Percentiles rank a stretch among this genome's conserved stretches.
These are phyloP conservation scores for Sindora glabra DNA, from an alignment of 306 rosid genomes.

Conservation along the genomic window DNA sequence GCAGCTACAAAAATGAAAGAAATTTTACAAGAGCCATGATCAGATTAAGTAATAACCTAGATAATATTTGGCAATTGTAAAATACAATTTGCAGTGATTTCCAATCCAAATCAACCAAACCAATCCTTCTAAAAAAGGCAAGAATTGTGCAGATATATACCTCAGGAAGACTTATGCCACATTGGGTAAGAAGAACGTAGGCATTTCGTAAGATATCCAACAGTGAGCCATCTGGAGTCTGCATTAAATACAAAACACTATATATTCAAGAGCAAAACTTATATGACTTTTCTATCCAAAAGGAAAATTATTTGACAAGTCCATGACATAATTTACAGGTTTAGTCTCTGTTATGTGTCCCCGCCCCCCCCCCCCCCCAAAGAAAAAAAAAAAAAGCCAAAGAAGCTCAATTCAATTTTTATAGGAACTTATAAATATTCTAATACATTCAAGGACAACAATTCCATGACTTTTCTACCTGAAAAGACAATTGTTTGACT, in stretches of 20 bases:
- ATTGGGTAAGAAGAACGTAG: constrained; percentile 67
- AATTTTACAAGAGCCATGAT: constrained; percentile 9
- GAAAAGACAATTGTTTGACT: too few species aligned
- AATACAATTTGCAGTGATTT: constrained; percentile 7
- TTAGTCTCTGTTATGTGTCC: too few species aligned
- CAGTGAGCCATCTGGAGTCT: constrained; percentile 92
- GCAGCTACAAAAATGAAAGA: background rate
- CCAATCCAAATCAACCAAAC: constrained; percentile 6
- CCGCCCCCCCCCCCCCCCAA: too few species aligned
- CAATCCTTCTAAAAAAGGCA: constrained; percentile 1
- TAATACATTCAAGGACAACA: background rate
- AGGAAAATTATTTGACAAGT: constrained; percentile 7
- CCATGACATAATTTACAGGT: constrained; percentile 3
- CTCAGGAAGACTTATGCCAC: constrained; percentile 75
- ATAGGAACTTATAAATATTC: constrained; percentile 4
- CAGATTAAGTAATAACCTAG: background rate
- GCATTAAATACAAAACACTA: constrained; percentile 26
- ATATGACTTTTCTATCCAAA: constrained; percentile 9
- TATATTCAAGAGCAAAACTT: constrained; percentile 2
- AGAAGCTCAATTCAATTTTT: background rate
- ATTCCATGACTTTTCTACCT: too few species aligned
- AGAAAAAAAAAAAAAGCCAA: too few species aligned
- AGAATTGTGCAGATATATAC: constrained; percentile 30
- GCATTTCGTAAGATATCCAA: constrained; percentile 85
- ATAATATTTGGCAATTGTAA: constrained; percentile 4